phyloP scores from a whole-genome alignment of 305 asterid species.

The Vinca major region DNA sequence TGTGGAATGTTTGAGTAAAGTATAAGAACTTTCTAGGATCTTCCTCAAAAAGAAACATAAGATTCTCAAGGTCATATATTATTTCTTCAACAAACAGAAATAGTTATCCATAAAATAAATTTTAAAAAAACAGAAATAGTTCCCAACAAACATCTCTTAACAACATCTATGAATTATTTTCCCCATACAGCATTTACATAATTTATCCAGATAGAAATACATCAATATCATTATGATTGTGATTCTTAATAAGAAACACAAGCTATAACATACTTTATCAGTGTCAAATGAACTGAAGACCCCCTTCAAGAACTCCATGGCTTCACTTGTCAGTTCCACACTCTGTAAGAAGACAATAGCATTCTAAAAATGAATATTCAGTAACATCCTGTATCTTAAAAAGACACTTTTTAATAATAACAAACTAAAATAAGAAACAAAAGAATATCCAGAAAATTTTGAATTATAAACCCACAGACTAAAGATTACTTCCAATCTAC shows the following conservation, averaged over 20 bases:
- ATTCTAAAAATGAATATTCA: background rate
- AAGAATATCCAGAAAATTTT: background rate
- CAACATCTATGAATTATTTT: background rate
- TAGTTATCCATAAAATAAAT: too few species aligned
- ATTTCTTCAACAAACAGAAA: background rate
- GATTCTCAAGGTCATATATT: background rate
- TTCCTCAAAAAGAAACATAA: background rate
- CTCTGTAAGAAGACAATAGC: slow-evolving; percentile 52
- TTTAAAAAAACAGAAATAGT: background rate
- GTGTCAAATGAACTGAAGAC: slow-evolving; percentile 81
- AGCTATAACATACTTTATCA: slow-evolving; percentile 53
- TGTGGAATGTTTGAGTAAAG: background rate
- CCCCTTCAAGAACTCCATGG: slow-evolving; percentile 89
- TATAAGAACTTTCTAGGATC: background rate
- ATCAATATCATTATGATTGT: background rate
- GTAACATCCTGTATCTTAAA: background rate
- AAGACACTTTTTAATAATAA: background rate
- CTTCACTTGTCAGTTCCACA: slow-evolving; percentile 94
- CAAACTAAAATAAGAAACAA: background rate
- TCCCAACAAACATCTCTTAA: background rate
- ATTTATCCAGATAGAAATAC: background rate
- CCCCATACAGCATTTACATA: background rate
- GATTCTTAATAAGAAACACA: background rate
- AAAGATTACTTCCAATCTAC: background rate
- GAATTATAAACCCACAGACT: background rate